Evolutionary conservation across 2,329 filamentous ascomycete species (phyloP).

Genomic region (Fusarium praegraminearum): DNA sequence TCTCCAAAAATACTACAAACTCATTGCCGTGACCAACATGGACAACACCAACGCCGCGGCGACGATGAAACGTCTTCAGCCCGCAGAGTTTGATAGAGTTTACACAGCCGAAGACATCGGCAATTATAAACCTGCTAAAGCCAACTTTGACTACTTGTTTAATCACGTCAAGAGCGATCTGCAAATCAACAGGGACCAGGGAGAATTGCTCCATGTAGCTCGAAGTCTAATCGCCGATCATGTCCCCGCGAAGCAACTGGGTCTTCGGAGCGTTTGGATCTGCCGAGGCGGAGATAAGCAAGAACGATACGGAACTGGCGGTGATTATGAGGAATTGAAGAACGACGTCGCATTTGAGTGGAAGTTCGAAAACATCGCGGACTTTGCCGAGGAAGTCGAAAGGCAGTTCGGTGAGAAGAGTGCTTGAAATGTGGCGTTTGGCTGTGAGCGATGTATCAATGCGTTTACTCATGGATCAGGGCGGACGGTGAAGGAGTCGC

Average conservation of each 20-base stretch:
- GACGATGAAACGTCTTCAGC: constrained; percentile 3
- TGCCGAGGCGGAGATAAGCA: constrained; percentile 16
- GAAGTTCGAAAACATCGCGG: constrained; percentile 19
- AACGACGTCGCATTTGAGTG: constrained; percentile 16
- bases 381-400: constrained; percentile 25
- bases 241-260: constrained; percentile 14
- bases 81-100: constrained; percentile 14
- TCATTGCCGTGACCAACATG: constrained; percentile 21
- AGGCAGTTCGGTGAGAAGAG: constrained; percentile 13
- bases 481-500: background rate
- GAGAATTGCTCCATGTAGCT: constrained; percentile 19
- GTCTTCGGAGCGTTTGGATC: constrained; percentile 18
- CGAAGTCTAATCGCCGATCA: constrained; percentile 32
- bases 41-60: constrained; percentile 10
- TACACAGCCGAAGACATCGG: constrained; percentile 29
- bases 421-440: background rate
- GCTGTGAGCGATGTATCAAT: background rate
- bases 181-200: constrained; percentile 9
- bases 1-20: constrained; percentile 23
- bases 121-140: constrained; percentile 20
- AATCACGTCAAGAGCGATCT: constrained; percentile 7
- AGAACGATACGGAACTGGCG: constrained; percentile 11
- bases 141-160: constrained; percentile 27
- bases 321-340: constrained; percentile 21
- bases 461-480: background rate